phyloP scores from a whole-genome alignment of 1,284 basidiomycete species.

The Bothia castanella region DNA sequence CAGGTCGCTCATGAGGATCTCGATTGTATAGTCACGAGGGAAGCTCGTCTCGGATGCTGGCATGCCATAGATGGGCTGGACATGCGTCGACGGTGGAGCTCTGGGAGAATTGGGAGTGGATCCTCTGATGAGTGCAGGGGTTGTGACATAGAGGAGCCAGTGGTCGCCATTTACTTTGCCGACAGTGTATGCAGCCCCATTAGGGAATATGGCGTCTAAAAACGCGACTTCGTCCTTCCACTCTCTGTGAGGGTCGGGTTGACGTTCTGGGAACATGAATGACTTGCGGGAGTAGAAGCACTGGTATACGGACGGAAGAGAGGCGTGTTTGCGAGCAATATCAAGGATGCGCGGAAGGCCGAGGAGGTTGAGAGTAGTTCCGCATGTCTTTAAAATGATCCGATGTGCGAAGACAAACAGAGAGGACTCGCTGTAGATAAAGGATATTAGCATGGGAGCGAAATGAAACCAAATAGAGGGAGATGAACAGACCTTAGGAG shows the following conservation, averaged over 20 bases:
- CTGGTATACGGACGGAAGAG: slow-evolving; percentile 72
- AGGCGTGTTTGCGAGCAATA: slow-evolving; percentile 78
- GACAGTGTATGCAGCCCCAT: slow-evolving; percentile 93
- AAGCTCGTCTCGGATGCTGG: slow-evolving; percentile 23
- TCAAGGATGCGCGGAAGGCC: slow-evolving; percentile 91
- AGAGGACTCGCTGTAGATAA: slow-evolving; percentile 82
- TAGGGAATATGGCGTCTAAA: slow-evolving; percentile 83
- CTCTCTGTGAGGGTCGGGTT: slow-evolving; percentile 89
- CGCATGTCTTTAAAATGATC: slow-evolving; percentile 98
- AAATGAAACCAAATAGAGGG: slow-evolving; percentile 4
- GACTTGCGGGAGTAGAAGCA: slow-evolving; percentile 98
- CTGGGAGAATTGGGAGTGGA: slow-evolving; percentile 25
- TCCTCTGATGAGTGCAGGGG: slow-evolving; percentile 43
- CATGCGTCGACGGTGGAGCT: slow-evolving; percentile 10
- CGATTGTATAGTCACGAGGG: slow-evolving; percentile 85
- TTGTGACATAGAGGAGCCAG: slow-evolving; percentile 94
- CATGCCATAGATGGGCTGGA: slow-evolving; percentile 10
- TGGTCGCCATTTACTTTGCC: slow-evolving; percentile 99
- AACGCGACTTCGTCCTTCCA: slow-evolving; percentile 94
- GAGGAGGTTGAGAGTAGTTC: slow-evolving; percentile 95
- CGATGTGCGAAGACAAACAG: slow-evolving; percentile 95
- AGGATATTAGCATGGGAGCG: slow-evolving; percentile 10
- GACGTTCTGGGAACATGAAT: slow-evolving; percentile 99
- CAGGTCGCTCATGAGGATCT: slow-evolving; percentile 98
- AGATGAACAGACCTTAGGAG: slow-evolving; percentile 70